Conservation (phyloP, 305 asterid genomes). For the Solanum hybrid region DNA sequence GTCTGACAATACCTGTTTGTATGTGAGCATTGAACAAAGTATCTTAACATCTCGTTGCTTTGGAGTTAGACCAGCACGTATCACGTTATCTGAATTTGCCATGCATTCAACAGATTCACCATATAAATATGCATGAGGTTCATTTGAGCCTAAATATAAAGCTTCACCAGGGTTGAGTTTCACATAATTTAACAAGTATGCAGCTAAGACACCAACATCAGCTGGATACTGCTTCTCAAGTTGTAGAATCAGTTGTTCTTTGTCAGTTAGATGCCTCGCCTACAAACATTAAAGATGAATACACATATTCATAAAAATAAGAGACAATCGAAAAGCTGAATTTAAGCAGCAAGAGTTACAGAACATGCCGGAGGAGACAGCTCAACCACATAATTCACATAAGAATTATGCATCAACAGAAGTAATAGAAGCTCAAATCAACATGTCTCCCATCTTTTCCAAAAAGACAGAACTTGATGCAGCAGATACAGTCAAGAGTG, state of each 20-base stretch:
- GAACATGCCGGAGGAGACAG: not conserved
- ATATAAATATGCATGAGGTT: constrained; percentile 79
- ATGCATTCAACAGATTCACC: constrained; percentile 97
- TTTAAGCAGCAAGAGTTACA: not conserved
- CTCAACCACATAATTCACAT: not conserved
- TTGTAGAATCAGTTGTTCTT: constrained; percentile 62
- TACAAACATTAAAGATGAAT: constrained; percentile 11
- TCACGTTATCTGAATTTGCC: constrained; percentile 96
- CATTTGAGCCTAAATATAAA: constrained; percentile 74
- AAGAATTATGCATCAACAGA: not conserved
- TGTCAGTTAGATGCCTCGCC: constrained; percentile 56
- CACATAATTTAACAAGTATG: constrained; percentile 65
- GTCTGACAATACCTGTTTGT: constrained; percentile 54
- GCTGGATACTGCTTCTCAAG: constrained; percentile 83
- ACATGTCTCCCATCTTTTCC: not conserved
- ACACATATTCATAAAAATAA: not conserved
- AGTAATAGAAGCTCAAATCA: not conserved
- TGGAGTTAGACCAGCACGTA: constrained; percentile 94
- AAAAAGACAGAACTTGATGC: not conserved
- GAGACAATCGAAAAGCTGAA: not conserved
- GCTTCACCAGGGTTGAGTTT: constrained; percentile 85
- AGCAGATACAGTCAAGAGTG: not conserved
- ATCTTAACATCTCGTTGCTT: constrained; percentile 69
- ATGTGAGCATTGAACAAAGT: constrained; percentile 93
- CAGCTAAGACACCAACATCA: constrained; percentile 71